Conservation (phyloP, 2,329 filamentous ascomycete species). For the Arthrinium puccinioides region DNA sequence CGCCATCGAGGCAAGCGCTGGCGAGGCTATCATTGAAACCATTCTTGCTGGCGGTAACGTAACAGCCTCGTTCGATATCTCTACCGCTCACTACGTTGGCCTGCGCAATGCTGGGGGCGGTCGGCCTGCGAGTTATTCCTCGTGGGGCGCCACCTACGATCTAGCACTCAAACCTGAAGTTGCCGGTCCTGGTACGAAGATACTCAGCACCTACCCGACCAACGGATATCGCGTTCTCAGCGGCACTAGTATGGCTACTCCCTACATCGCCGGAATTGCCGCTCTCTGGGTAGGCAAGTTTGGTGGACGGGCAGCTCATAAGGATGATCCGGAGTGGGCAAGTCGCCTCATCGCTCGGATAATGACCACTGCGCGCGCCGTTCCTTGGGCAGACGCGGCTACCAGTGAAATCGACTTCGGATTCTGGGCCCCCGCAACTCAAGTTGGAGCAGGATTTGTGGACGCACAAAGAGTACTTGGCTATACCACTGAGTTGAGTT, state of each 20-base stretch:
- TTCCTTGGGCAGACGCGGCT: slow-evolving; percentile 18
- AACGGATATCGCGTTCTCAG: slow-evolving; percentile 26
- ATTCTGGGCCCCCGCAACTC: slow-evolving; percentile 26
- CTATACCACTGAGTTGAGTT: slow-evolving; percentile 24
- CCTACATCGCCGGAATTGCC: slow-evolving; percentile 27
- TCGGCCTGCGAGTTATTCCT: slow-evolving; percentile 20
- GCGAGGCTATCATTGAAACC: slow-evolving; percentile 17
- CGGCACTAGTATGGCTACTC: slow-evolving; percentile 37
- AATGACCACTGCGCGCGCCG: slow-evolving; percentile 19
- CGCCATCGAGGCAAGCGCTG: slow-evolving; percentile 3
- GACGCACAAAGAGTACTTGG: slow-evolving; percentile 28
- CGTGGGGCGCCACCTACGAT: slow-evolving; percentile 32
- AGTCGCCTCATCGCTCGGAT: slow-evolving; percentile 17
- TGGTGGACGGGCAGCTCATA: slow-evolving; percentile 15
- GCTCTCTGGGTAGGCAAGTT: slow-evolving; percentile 17
- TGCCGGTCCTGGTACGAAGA: slow-evolving; percentile 27
- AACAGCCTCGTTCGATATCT: slow-evolving; percentile 20
- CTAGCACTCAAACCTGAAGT: slow-evolving; percentile 27
- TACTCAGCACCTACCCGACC: slow-evolving; percentile 31
- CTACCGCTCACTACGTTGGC: slow-evolving; percentile 10
- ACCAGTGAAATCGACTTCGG: slow-evolving; percentile 9
- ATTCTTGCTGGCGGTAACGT: slow-evolving; percentile 18
- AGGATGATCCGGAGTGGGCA: slow-evolving; percentile 15
- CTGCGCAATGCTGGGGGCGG: slow-evolving; percentile 13
- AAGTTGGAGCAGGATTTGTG: slow-evolving; percentile 31